These are phyloP conservation scores for Beta macrorhiza DNA, from an alignment of 179 eudicot species.

Conservation along the genomic window DNA sequence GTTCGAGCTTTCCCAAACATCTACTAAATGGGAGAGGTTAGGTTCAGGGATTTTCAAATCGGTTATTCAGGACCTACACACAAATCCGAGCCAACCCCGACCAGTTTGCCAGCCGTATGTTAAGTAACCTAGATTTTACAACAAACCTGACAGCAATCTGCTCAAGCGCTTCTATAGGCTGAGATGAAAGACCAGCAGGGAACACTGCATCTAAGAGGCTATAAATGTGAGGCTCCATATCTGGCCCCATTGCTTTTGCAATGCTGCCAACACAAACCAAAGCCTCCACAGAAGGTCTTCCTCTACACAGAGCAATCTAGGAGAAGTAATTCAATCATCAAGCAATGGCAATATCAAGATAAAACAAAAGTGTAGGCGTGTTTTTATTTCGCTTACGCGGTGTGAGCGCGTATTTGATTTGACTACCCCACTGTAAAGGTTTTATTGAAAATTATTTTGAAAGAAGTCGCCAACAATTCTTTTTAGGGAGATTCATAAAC, in stretches of 20 bases:
- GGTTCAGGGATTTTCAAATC: too few relatives aligned
- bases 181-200: slow-evolving; percentile 78
- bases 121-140: background rate
- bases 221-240: slow-evolving; percentile 79
- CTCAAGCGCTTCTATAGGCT: slow-evolving; percentile 78
- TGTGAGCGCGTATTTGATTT: too few relatives aligned
- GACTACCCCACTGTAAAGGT: too few relatives aligned
- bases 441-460: too few relatives aligned
- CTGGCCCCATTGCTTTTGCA: slow-evolving; percentile 88
- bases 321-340: slow-evolving; percentile 6
- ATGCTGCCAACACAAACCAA: slow-evolving; percentile 88
- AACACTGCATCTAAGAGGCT: slow-evolving; percentile 91
- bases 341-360: slow-evolving; percentile 4
- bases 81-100: too few relatives aligned
- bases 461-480: too few relatives aligned
- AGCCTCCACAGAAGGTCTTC: slow-evolving; percentile 89
- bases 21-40: too few relatives aligned
- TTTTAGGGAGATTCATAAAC: too few relatives aligned
- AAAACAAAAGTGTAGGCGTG: background rate
- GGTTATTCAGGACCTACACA: too few relatives aligned
- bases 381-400: too few relatives aligned
- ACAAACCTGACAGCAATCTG: slow-evolving; percentile 70
- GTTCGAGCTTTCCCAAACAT: too few relatives aligned
- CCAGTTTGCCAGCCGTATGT: background rate
- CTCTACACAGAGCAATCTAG: slow-evolving; percentile 99